Evolutionary conservation across 441 rosid species (phyloP).

Genomic region (Populus hybrid): DNA sequence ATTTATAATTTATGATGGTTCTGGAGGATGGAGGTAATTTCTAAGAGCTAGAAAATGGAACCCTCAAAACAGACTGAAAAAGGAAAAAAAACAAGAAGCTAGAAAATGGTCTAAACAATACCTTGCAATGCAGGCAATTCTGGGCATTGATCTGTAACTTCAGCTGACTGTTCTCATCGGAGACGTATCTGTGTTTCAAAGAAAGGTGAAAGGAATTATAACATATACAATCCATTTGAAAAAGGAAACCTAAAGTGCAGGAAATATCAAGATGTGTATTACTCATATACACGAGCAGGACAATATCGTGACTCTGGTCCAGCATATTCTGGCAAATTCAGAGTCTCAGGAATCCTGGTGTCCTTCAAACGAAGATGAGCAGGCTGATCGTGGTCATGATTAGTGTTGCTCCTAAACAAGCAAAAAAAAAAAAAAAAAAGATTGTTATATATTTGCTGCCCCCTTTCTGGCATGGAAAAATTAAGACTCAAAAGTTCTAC

Average conservation of each 20-base stretch:
- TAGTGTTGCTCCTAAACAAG: constrained; percentile 86
- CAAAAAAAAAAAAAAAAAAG: constrained; percentile 1
- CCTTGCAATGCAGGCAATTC: constrained; percentile 98
- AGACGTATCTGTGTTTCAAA: constrained; percentile 49
- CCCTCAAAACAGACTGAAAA: not conserved
- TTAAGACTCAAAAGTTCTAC: too few relatives aligned
- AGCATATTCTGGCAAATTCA: constrained; percentile 77
- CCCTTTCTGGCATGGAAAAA: not conserved
- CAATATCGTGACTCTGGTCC: constrained; percentile 92
- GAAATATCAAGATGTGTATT: constrained; percentile 21
- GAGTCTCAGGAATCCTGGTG: constrained; percentile 56
- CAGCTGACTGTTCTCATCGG: constrained; percentile 58
- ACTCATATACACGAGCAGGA: constrained; percentile 98
- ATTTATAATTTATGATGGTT: not conserved
- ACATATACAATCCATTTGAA: constrained; percentile 3
- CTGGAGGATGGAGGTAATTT: not conserved
- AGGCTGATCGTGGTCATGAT: constrained; percentile 92
- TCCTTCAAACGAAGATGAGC: constrained; percentile 78
- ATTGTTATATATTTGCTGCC: not conserved
- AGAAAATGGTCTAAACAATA: constrained; percentile 18
- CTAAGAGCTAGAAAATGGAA: not conserved
- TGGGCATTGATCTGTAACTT: constrained; percentile 93
- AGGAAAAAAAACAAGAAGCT: not conserved
- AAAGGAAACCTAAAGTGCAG: constrained; percentile 8
- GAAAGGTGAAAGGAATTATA: constrained; percentile 5